Evolutionary conservation across 495 filamentous ascomycete species (phyloP), one percentile per base, ranked within the genome.

Genomic region (Sporormia fimetaria): DNA sequence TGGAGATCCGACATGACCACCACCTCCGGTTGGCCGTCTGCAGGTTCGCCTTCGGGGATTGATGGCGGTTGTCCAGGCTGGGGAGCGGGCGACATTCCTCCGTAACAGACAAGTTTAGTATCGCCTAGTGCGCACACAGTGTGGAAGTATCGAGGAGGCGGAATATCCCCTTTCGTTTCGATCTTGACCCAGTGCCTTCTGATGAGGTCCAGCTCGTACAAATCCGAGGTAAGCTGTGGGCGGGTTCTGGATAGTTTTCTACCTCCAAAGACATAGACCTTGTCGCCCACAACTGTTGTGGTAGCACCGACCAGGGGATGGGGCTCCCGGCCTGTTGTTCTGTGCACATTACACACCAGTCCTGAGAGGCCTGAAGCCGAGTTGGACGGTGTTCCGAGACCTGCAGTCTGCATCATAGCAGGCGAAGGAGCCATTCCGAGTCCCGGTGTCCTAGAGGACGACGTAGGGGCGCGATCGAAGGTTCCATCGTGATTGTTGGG

Each of bases 1-100:
- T 95, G 84, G 39, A 98, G 87, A 66, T 98, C 90, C 6, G 87
- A 92, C 86, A 96, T 94, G 39, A 98, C 90, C 4, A 88, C 78
- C 6, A 95, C 82, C 58, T 95, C 90, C 18, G 83, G 77, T 48
- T 90, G 84, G 18, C 75, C 63, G 32, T 88, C 85, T 45, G 73
- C 68, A 0, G 69, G 7, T 21, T 62, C 34, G 37, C 47, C 36
- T 43, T 56, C 40, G 31, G 63, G 50, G 36, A 65, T 52, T 40
- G 57, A 33, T 55, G 37, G 25, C n/a, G 46, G 40, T 34, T 70
- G 52, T 50, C 45, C 26, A 10, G 58, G 48, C 29, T 59, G 65
- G 5, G 73, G 64, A 3, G 77, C 76, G 9, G 87, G 88, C 4
- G 88, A 94, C 90, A 98, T 98, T 32, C 90, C 90, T 31, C 90